A percentile compares a stretch with the other conserved stretches of the same genome.
phyloP scores from a whole-genome alignment of 2,329 filamentous ascomycete genomes.

The Cladosporium sp. region DNA sequence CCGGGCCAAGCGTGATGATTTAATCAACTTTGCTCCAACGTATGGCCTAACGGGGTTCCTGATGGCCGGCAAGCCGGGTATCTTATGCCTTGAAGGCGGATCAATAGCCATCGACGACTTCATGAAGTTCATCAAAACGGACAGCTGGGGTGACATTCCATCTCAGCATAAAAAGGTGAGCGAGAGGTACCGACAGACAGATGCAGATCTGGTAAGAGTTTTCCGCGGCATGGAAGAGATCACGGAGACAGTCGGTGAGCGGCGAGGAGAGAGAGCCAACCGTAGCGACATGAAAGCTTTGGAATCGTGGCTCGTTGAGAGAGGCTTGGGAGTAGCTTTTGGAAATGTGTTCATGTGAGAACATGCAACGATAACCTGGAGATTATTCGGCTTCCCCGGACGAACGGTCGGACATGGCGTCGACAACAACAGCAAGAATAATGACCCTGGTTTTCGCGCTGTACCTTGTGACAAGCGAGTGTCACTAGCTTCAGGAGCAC shows the following conservation, averaged over 20 bases:
- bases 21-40: slow-evolving; percentile 54
- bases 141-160: slow-evolving; percentile 64
- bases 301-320: slow-evolving; percentile 51
- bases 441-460: neutral
- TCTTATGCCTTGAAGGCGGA: slow-evolving; percentile 53
- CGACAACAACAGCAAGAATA: neutral
- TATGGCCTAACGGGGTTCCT: slow-evolving; percentile 61
- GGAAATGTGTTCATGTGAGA: slow-evolving; percentile 41
- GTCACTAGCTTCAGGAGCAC: neutral
- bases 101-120: slow-evolving; percentile 55
- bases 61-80: slow-evolving; percentile 60
- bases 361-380: neutral
- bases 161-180: slow-evolving; percentile 63
- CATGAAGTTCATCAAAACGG: slow-evolving; percentile 64
- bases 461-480: neutral
- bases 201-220: slow-evolving; percentile 38
- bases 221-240: slow-evolving; percentile 61
- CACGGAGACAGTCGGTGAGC: slow-evolving; percentile 51
- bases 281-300: slow-evolving; percentile 56
- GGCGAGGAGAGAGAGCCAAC: slow-evolving; percentile 51
- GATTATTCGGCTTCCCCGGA: neutral
- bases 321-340: slow-evolving; percentile 48
- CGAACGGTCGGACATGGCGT: neutral
- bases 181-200: slow-evolving; percentile 52
- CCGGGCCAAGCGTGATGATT: slow-evolving; percentile 58